A percentile compares a stretch with the other conserved stretches of the same genome.
These are phyloP conservation scores for Candida wancherniae DNA, from an alignment of 805 yeast species.

Conservation along the genomic window DNA sequence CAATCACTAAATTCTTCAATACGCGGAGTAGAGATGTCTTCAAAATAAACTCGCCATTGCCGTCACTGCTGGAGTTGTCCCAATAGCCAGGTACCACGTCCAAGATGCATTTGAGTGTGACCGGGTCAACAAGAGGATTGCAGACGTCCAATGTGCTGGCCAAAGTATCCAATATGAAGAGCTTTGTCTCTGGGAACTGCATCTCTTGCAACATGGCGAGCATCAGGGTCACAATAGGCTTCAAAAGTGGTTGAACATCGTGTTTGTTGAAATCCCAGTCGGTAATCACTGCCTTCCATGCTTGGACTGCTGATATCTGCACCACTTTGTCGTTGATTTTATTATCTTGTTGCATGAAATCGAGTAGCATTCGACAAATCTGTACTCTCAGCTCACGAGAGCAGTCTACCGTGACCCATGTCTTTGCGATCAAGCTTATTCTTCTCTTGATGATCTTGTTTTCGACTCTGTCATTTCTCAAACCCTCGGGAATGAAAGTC, in stretches of 20 bases:
- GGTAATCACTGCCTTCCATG: constrained; percentile 64
- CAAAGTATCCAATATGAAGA: constrained; percentile 65
- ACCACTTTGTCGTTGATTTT: constrained; percentile 73
- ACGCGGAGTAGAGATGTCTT: constrained; percentile 45
- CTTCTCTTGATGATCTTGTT: constrained; percentile 69
- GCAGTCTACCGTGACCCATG: constrained; percentile 73
- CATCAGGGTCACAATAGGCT: constrained; percentile 45
- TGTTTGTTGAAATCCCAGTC: constrained; percentile 81
- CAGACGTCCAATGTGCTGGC: constrained; percentile 58
- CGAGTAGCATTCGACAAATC: constrained; percentile 54
- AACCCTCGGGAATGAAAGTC: constrained; percentile 64
- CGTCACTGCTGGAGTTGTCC: constrained; percentile 52
- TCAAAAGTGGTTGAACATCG: constrained; percentile 62
- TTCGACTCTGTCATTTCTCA: constrained; percentile 42
- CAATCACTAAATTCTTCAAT: constrained; percentile 49
- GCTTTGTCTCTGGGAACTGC: constrained; percentile 66
- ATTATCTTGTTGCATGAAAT: constrained; percentile 43
- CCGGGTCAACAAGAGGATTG: constrained; percentile 55
- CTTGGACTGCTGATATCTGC: constrained; percentile 64
- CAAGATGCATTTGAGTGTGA: constrained; percentile 48
- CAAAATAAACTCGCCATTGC: constrained; percentile 32
- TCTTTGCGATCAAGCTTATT: constrained; percentile 67
- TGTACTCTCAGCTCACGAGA: constrained; percentile 51
- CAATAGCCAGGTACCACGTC: constrained; percentile 65
- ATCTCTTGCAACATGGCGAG: constrained; percentile 48